Conservation (phyloP, 352 stramenopile genomes). For the Elongisporangium anandrum region DNA sequence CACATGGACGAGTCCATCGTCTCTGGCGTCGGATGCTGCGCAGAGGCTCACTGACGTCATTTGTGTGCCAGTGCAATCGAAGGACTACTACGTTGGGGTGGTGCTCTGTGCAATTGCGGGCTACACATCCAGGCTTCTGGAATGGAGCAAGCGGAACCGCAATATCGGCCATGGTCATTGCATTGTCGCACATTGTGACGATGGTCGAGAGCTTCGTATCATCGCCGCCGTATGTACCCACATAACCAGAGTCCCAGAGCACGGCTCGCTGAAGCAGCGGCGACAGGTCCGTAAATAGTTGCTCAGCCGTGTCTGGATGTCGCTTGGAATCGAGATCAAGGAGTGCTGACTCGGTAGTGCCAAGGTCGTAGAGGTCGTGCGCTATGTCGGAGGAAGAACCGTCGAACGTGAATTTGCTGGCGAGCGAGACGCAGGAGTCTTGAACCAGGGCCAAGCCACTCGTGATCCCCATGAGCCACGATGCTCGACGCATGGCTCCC, state of each 20-base stretch:
- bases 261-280: slow-evolving; percentile 38
- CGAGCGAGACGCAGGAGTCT: too few species aligned
- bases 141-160: slow-evolving; percentile 16
- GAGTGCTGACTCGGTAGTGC: too few species aligned
- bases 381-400: slow-evolving; percentile 28
- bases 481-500: too few species aligned
- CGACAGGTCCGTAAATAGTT: slow-evolving; percentile 24
- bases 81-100: slow-evolving; percentile 8
- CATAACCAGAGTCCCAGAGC: slow-evolving; percentile 43
- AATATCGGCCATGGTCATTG: slow-evolving; percentile 21
- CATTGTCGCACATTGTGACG: not conserved
- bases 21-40: slow-evolving; percentile 8
- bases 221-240: slow-evolving; percentile 16
- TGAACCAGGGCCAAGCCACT: too few species aligned
- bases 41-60: slow-evolving; percentile 16
- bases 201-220: not conserved
- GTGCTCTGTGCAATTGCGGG: slow-evolving; percentile 12
- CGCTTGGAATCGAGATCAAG: slow-evolving; percentile 11
- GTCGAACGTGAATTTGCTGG: slow-evolving; percentile 13
- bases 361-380: slow-evolving; percentile 18
- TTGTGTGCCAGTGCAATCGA: slow-evolving; percentile 19
- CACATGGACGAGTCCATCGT: slow-evolving; percentile 17
- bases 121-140: slow-evolving; percentile 8
- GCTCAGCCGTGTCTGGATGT: slow-evolving; percentile 12
- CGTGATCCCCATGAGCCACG: too few species aligned